These are phyloP conservation scores for Dioszegia crocea DNA, from an alignment of 768 basidiomycete genomes.

Conservation along the genomic window DNA sequence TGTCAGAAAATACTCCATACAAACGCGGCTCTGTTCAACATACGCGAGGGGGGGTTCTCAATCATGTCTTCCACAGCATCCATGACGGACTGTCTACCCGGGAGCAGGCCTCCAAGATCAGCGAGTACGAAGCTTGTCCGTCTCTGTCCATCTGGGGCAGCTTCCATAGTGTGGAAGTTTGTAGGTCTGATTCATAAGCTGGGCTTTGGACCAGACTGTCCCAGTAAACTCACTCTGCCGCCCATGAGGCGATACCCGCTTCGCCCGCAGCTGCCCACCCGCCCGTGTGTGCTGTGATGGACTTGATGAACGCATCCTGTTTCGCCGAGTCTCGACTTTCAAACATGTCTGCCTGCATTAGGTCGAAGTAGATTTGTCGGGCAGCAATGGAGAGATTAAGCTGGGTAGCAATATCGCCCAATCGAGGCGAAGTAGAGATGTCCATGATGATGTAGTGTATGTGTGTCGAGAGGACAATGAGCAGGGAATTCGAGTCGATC, in stretches of 20 bases:
- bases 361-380: slow-evolving; percentile 27
- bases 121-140: slow-evolving; percentile 15
- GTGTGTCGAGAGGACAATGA: slow-evolving; percentile 27
- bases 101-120: slow-evolving; percentile 15
- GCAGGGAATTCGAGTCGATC: slow-evolving; percentile 9
- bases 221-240: slow-evolving; percentile 27
- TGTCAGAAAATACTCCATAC: neutral
- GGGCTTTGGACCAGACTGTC: neutral
- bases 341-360: slow-evolving; percentile 1
- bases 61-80: slow-evolving; percentile 18
- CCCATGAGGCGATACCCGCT: slow-evolving; percentile 21
- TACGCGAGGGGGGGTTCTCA: slow-evolving; percentile 18
- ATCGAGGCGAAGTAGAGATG: slow-evolving; percentile 18
- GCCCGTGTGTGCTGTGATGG: slow-evolving; percentile 20
- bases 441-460: slow-evolving; percentile 26
- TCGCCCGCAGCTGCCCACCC: slow-evolving; percentile 27
- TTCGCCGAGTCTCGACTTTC: neutral
- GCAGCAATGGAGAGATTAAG: slow-evolving; percentile 16
- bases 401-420: slow-evolving; percentile 19
- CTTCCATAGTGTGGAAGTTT: slow-evolving; percentile 33
- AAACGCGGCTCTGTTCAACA: neutral
- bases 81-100: neutral
- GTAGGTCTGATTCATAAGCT: slow-evolving; percentile 15
- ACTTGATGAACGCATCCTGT: slow-evolving; percentile 4
- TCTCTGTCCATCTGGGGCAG: slow-evolving; percentile 22